Conservation (phyloP, 164 flowering plant species). For the Dillenia suffruticosa region DNA sequence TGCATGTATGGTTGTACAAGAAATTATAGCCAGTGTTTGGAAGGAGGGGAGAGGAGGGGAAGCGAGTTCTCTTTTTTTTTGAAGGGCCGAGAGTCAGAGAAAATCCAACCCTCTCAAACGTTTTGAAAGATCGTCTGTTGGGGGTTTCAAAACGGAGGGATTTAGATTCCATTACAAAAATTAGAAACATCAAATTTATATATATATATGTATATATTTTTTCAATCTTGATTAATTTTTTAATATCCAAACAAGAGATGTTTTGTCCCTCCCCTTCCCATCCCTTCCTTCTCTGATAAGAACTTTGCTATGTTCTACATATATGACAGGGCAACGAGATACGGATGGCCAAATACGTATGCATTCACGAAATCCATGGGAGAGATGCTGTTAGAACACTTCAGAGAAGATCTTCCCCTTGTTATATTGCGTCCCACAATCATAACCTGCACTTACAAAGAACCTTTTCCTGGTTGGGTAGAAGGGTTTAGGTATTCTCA, state of each 20-base stretch:
- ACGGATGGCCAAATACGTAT: constrained; percentile 54
- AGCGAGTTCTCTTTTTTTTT: no score
- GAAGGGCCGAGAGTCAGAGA: no score
- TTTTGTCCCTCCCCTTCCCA: no score
- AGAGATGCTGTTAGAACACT: constrained; percentile 35
- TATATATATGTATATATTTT: neutral
- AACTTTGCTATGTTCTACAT: neutral
- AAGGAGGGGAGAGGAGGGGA: no score
- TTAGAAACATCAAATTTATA: neutral
- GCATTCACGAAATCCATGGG: constrained; percentile 45
- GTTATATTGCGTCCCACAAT: constrained; percentile 38
- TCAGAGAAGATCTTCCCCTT: constrained; percentile 24
- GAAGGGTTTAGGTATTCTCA: constrained; percentile 44
- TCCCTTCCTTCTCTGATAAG: no score
- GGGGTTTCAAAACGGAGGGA: no score
- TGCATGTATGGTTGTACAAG: no score
- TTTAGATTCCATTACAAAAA: neutral
- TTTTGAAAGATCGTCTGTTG: no score
- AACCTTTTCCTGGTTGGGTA: constrained; percentile 52
- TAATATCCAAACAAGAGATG: no score
- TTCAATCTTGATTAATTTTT: neutral
- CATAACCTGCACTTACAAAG: constrained; percentile 32
- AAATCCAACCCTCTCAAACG: no score
- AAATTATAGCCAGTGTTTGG: no score
- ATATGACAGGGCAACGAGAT: constrained; percentile 27